phyloP scores from a whole-genome alignment of 1,139 yeast species.

The Saccharomyces hybrid region DNA sequence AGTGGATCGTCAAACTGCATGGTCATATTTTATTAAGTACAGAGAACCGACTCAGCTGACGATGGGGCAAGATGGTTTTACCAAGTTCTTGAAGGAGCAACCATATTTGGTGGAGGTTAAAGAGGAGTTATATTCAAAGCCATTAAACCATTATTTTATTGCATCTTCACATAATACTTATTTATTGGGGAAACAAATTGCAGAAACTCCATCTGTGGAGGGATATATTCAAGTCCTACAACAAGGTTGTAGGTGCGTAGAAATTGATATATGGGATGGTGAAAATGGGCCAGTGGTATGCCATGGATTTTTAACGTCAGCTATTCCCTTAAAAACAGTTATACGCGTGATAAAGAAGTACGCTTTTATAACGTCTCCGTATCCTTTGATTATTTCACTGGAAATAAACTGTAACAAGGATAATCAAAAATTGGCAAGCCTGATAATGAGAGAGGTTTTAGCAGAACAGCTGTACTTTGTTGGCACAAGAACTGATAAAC shows the following conservation, averaged over 20 bases:
- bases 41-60: constrained; percentile 18
- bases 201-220: constrained; percentile 82
- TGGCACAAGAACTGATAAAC: constrained; percentile 11
- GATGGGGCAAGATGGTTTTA: constrained; percentile 2
- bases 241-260: constrained; percentile 87
- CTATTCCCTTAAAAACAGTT: constrained; percentile 64
- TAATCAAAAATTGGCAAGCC: constrained; percentile 54
- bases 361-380: constrained; percentile 77
- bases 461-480: constrained; percentile 45
- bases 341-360: constrained; percentile 66
- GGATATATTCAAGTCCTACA: constrained; percentile 86
- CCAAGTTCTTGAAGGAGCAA: constrained; percentile 39
- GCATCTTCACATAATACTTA: constrained; percentile 96
- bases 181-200: constrained; percentile 81
- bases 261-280: constrained; percentile 94
- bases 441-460: constrained; percentile 45
- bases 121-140: constrained; percentile 49
- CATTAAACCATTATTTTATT: constrained; percentile 77
- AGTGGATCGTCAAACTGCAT: constrained; percentile 28
- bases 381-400: constrained; percentile 78
- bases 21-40: constrained; percentile 41
- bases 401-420: constrained; percentile 70
- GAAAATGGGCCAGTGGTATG: constrained; percentile 73
- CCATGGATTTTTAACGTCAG: constrained; percentile 81
- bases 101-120: constrained; percentile 27